Evolutionary conservation across 176 grass and related monocot species (phyloP).

Genomic region (maize (Zea mays)): DNA sequence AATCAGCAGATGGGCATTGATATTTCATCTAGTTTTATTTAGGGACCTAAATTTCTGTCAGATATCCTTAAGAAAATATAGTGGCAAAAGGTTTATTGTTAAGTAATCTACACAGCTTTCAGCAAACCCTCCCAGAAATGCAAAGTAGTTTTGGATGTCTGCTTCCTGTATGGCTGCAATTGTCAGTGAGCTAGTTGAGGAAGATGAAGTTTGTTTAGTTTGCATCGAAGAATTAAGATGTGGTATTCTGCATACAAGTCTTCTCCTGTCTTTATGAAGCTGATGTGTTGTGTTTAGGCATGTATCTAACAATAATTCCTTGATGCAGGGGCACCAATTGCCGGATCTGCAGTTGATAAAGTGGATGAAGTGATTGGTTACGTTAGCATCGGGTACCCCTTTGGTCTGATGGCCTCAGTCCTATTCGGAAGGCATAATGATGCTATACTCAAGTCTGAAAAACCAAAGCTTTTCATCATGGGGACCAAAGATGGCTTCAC

Average conservation of each 20-base stretch:
- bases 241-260: not conserved
- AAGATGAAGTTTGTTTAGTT: not conserved
- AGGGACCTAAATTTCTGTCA: not conserved
- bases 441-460: slow-evolving; percentile 71
- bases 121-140: not conserved
- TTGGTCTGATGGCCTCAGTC: slow-evolving; percentile 78
- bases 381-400: slow-evolving; percentile 84
- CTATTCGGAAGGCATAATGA: slow-evolving; percentile 91
- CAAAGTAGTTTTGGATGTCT: not conserved
- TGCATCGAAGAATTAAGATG: slow-evolving; percentile 12
- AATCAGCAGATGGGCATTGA: not conserved
- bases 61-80: not conserved
- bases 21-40: not conserved
- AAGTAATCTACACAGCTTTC: not conserved
- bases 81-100: slow-evolving; percentile 12
- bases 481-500: slow-evolving; percentile 94
- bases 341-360: slow-evolving; percentile 85
- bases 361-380: slow-evolving; percentile 81
- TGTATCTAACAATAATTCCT: slow-evolving; percentile 39
- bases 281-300: slow-evolving; percentile 18
- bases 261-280: not conserved
- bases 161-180: not conserved
- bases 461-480: slow-evolving; percentile 88
- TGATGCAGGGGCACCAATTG: slow-evolving; percentile 71
- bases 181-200: not conserved